phyloP scores from a whole-genome alignment of 495 filamentous ascomycete species.

The Aspergillus affinis region DNA sequence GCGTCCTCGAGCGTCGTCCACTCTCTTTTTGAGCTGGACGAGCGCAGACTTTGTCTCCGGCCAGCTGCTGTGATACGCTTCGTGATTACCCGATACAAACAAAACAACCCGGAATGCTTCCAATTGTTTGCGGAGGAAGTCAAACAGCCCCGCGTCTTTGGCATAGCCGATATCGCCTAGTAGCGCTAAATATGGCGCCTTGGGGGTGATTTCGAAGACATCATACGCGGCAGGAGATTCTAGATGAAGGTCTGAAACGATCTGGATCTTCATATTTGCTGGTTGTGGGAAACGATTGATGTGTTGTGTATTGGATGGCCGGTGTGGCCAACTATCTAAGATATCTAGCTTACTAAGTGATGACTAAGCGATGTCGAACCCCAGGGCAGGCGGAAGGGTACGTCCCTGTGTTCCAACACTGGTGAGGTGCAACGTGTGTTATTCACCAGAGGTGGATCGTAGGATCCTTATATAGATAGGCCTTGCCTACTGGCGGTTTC shows the following conservation, averaged over 20 bases:
- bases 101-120: constrained; percentile 40
- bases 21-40: constrained; percentile 13
- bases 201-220: constrained; percentile 39
- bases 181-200: constrained; percentile 47
- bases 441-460: too few species aligned
- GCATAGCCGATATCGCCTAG: constrained; percentile 54
- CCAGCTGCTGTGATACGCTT: constrained; percentile 38
- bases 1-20: constrained; percentile 1
- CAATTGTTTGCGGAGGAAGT: constrained; percentile 42
- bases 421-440: too few species aligned
- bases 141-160: constrained; percentile 32
- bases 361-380: too few species aligned
- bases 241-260: constrained; percentile 55
- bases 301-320: too few species aligned
- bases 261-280: constrained; percentile 31
- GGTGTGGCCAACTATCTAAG: too few species aligned
- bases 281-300: too few species aligned
- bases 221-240: constrained; percentile 46
- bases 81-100: constrained; percentile 52
- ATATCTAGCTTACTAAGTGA: too few species aligned
- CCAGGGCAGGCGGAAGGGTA: too few species aligned
- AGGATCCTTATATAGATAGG: too few species aligned
- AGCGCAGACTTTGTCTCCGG: constrained; percentile 29
- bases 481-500: too few species aligned
- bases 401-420: too few species aligned